Conservation (phyloP, 169 alveolate genomes). For the Plasmodium falciparum region DNA sequence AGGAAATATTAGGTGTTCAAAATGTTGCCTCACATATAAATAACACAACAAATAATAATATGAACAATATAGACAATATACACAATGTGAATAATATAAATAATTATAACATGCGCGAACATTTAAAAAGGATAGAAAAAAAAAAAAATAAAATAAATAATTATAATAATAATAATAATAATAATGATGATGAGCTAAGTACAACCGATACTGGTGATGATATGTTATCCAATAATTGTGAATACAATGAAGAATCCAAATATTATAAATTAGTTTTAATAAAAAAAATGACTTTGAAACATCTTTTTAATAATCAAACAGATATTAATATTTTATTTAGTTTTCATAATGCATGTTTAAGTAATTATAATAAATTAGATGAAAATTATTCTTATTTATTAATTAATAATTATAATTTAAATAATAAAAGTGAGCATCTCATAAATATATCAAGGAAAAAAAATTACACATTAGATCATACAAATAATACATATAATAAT, state of each 20-base stretch:
- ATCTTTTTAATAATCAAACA: constrained; percentile 23
- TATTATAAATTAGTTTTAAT: constrained; percentile 49
- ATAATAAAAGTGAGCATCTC: constrained; percentile 12
- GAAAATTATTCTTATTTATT: constrained; percentile 29
- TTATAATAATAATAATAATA: not conserved
- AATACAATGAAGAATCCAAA: constrained; percentile 21
- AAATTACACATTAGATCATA: not conserved
- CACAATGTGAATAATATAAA: not conserved
- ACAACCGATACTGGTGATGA: not conserved
- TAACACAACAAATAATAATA: not conserved
- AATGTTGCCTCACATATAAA: constrained; percentile 1
- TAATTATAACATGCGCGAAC: not conserved
- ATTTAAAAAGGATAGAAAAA: not conserved
- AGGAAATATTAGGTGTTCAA: constrained; percentile 69
- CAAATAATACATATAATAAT: not conserved
- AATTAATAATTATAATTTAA: constrained; percentile 26
- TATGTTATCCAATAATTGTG: not conserved
- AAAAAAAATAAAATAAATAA: not conserved
- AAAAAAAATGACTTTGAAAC: constrained; percentile 43
- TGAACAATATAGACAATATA: not conserved
- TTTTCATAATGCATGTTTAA: constrained; percentile 65
- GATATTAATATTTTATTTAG: constrained; percentile 46
- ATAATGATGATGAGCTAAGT: not conserved
- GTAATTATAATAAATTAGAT: constrained; percentile 33
- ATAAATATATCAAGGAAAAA: not conserved